phyloP scores from a whole-genome alignment of 169 alveolate species.

The Eimeria maxima region DNA sequence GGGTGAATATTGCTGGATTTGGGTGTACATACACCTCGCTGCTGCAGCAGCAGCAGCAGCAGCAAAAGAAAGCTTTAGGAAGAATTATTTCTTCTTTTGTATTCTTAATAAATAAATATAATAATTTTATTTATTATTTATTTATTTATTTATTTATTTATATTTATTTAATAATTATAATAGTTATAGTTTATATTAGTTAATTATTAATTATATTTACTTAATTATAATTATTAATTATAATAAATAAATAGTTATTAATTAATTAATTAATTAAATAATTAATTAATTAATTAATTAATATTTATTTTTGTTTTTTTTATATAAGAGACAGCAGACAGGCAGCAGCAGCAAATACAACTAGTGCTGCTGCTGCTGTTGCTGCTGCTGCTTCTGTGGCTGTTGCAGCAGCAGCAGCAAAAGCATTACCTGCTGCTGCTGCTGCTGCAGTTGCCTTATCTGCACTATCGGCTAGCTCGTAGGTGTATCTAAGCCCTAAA shows the following conservation, averaged over 20 bases:
- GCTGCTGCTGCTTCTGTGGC: not conserved
- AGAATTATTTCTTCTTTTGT: too few species aligned
- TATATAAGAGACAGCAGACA: not conserved
- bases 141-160: too few species aligned
- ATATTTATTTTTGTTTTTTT: too few species aligned
- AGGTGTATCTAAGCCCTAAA: not conserved
- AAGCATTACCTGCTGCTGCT: not conserved
- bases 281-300: too few species aligned
- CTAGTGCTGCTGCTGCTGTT: not conserved
- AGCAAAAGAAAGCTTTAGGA: not conserved
- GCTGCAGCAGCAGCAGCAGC: slow-evolving; percentile 7
- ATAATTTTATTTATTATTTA: too few species aligned
- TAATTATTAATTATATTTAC: too few species aligned
- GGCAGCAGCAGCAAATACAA: not conserved
- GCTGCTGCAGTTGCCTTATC: slow-evolving; percentile 15
- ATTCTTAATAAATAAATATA: too few species aligned
- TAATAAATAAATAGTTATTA: too few species aligned
- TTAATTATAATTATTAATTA: too few species aligned
- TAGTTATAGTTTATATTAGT: too few species aligned
- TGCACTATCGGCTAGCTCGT: not conserved
- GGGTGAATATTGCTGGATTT: not conserved
- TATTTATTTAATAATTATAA: too few species aligned
- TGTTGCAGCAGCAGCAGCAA: not conserved
- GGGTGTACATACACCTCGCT: slow-evolving; percentile 12
- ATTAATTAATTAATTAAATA: too few species aligned